These are phyloP conservation scores for Nigrograna mackinnonii DNA, from an alignment of 2,329 filamentous ascomycete genomes.

Conservation along the genomic window DNA sequence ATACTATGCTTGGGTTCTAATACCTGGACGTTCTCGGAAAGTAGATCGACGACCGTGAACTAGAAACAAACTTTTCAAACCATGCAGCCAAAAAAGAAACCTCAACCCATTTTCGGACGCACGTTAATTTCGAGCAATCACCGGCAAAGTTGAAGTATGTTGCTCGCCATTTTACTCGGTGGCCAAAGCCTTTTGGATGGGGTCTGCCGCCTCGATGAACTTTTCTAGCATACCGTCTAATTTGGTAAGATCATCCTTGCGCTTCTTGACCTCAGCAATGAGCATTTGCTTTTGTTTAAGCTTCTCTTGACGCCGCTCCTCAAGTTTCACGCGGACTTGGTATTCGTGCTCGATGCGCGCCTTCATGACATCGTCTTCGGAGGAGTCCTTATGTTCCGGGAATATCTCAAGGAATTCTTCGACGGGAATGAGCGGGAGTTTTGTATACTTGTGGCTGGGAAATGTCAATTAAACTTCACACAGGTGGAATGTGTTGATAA, in stretches of 20 bases:
- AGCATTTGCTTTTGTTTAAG: slow-evolving; percentile 68
- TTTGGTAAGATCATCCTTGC: slow-evolving; percentile 90
- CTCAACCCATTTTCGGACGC: no score
- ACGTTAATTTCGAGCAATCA: no score
- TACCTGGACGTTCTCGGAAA: no score
- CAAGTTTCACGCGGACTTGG: slow-evolving; percentile 78
- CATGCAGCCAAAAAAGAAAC: no score
- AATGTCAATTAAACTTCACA: slow-evolving; percentile 9
- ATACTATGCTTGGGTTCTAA: no score
- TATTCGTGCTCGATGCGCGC: slow-evolving; percentile 91
- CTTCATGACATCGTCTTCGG: slow-evolving; percentile 83
- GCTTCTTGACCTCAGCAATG: slow-evolving; percentile 81
- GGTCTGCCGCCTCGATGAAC: slow-evolving; percentile 90
- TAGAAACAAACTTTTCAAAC: no score
- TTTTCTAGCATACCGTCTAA: slow-evolving; percentile 91
- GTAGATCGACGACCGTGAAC: no score
- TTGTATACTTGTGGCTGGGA: slow-evolving; percentile 79
- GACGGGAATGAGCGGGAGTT: slow-evolving; percentile 80
- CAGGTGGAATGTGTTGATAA: no score
- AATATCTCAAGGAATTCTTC: slow-evolving; percentile 79
- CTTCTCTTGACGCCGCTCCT: slow-evolving; percentile 73
- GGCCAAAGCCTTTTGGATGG: slow-evolving; percentile 83
- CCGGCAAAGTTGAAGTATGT: no score
- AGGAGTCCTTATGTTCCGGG: slow-evolving; percentile 72
- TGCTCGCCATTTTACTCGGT: slow-evolving; percentile 56